These are phyloP conservation scores for Trametes versicolor DNA, from an alignment of 1,284 basidiomycete genomes.

Conservation along the genomic window DNA sequence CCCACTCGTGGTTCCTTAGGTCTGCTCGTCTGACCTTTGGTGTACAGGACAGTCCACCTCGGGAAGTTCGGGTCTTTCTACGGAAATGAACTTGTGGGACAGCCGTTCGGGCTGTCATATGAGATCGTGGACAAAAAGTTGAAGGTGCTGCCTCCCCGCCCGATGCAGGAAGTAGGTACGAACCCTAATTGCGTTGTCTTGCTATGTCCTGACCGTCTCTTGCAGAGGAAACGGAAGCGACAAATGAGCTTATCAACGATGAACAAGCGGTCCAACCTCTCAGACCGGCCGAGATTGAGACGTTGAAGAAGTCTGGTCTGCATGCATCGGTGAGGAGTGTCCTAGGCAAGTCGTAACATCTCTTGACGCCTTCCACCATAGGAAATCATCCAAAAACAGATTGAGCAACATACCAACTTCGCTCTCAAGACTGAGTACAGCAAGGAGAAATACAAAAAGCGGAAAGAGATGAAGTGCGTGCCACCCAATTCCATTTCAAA, in stretches of 20 bases:
- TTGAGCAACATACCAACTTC: slow-evolving; percentile 90
- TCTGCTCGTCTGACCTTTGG: slow-evolving; percentile 29
- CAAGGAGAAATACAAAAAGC: slow-evolving; percentile 95
- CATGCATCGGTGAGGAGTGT: slow-evolving; percentile 69
- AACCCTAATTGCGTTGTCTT: slow-evolving; percentile 13
- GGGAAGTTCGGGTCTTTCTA: slow-evolving; percentile 82
- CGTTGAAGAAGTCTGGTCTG: slow-evolving; percentile 79
- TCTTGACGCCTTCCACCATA: slow-evolving; percentile 45
- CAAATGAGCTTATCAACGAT: slow-evolving; percentile 89
- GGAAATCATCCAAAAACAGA: slow-evolving; percentile 94
- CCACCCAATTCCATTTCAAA: neutral
- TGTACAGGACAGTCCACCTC: slow-evolving; percentile 65
- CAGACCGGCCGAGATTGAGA: slow-evolving; percentile 83
- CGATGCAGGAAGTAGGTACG: slow-evolving; percentile 79
- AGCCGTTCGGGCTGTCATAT: slow-evolving; percentile 81
- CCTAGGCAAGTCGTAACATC: slow-evolving; percentile 12
- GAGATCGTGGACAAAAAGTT: slow-evolving; percentile 79
- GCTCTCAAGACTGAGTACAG: slow-evolving; percentile 95
- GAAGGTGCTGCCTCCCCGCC: slow-evolving; percentile 65
- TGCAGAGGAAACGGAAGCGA: slow-evolving; percentile 89
- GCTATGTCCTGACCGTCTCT: slow-evolving; percentile 23
- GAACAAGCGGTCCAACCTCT: slow-evolving; percentile 82
- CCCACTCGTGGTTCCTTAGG: slow-evolving; percentile 3
- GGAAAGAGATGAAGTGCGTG: slow-evolving; percentile 92
- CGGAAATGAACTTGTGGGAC: slow-evolving; percentile 73